phyloP scores from a whole-genome alignment of 2,329 filamentous ascomycete genomes.

The Taxawa tesnikishii region DNA sequence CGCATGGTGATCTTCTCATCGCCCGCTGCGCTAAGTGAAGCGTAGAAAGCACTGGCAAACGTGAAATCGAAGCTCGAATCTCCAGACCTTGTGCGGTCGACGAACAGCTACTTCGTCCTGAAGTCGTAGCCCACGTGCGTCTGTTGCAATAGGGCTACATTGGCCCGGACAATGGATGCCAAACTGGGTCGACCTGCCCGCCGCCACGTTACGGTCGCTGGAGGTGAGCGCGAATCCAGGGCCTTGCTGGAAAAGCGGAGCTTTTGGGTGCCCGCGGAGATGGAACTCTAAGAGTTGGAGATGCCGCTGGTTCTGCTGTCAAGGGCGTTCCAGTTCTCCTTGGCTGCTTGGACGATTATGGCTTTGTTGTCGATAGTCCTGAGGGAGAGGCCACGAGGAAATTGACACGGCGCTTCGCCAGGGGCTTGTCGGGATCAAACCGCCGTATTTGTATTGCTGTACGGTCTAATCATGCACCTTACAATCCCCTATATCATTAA shows the following conservation, averaged over 20 bases:
- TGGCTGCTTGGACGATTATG: no score
- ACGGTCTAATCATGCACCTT: no score
- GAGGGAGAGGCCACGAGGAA: no score
- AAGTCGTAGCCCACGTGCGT: conserved; percentile 17
- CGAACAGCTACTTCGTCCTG: conserved; percentile 11
- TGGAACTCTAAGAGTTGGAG: neutral
- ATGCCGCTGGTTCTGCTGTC: no score
- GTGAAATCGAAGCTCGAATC: conserved; percentile 2
- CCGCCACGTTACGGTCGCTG: neutral
- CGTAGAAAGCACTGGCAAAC: conserved; percentile 2
- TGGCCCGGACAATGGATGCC: neutral
- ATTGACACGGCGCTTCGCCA: no score
- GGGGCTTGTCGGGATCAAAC: no score
- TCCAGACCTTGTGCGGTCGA: conserved; percentile 15
- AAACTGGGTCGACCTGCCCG: no score
- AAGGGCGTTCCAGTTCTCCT: no score
- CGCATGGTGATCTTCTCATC: conserved; percentile 12
- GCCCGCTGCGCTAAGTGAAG: neutral
- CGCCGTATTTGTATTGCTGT: no score
- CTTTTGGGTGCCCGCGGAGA: neutral
- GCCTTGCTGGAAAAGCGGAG: neutral
- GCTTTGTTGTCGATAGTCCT: no score
- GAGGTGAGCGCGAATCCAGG: neutral
- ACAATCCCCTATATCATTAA: no score
- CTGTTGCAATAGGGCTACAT: neutral